A percentile compares a stretch with the other conserved stretches of the same genome.
phyloP scores from a whole-genome alignment of 352 stramenopile species.

The Phytophthora capsici region DNA sequence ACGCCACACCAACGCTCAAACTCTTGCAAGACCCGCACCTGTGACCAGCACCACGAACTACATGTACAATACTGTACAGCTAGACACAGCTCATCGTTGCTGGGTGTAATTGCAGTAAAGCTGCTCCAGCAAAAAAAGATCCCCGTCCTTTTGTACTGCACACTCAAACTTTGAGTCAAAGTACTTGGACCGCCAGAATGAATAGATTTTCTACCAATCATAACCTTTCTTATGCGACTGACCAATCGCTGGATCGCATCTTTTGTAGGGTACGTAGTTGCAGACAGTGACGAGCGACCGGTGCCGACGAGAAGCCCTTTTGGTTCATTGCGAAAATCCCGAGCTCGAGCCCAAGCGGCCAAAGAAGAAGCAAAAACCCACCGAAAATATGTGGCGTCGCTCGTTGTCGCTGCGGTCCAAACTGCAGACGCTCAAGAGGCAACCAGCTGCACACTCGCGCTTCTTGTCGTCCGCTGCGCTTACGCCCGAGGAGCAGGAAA shows the following conservation, averaged over 20 bases:
- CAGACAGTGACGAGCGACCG: conserved; percentile 22
- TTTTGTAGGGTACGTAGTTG: conserved; percentile 32
- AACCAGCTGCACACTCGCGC: conserved; percentile 21
- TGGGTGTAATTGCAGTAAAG: background rate
- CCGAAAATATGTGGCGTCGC: conserved; percentile 44
- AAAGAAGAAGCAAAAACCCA: conserved; percentile 21
- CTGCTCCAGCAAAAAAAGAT: background rate
- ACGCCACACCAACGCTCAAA: conserved; percentile 15
- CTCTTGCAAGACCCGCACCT: conserved; percentile 7
- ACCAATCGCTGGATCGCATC: conserved; percentile 10
- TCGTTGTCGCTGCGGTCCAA: conserved; percentile 35
- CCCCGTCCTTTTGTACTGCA: conserved; percentile 1
- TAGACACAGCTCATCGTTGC: background rate
- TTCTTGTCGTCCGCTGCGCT: conserved; percentile 51
- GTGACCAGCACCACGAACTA: conserved; percentile 19
- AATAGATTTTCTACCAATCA: conserved; percentile 19
- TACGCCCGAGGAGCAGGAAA: conserved; percentile 67
- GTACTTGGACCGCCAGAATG: conserved; percentile 34
- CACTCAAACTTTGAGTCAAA: too few relatives aligned
- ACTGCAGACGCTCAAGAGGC: conserved; percentile 23
- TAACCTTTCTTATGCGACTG: conserved; percentile 2
- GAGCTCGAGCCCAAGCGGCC: conserved; percentile 28
- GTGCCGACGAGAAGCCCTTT: too few relatives aligned
- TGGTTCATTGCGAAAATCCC: conserved; percentile 32
- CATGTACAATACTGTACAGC: conserved; percentile 6